A percentile compares a stretch with the other conserved stretches of the same genome.
phyloP scores from a whole-genome alignment of 108 stramenopile genomes.

The Epithemia pelagica region DNA sequence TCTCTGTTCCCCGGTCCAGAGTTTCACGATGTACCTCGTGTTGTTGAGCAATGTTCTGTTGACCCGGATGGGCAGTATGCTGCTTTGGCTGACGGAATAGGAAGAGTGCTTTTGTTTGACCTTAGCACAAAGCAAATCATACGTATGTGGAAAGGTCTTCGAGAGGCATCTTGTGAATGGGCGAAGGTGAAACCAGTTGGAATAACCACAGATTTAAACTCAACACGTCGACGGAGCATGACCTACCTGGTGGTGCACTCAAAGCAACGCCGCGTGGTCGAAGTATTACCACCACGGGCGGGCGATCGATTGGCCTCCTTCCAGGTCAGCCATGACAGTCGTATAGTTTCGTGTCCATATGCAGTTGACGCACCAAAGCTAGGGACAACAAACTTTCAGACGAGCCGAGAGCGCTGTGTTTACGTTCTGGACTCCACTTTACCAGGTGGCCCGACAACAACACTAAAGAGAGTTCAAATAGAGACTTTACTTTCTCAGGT shows the following conservation, averaged over 20 bases:
- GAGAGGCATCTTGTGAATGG: conserved; percentile 64
- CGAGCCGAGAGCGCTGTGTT: not conserved
- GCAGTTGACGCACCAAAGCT: conserved; percentile 3
- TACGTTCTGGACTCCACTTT: not conserved
- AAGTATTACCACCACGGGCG: conserved; percentile 55
- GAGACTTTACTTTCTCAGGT: not conserved
- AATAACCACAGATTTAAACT: not conserved
- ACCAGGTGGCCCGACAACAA: not conserved
- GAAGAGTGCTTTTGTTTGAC: conserved; percentile 66
- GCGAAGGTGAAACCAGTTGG: conserved; percentile 22
- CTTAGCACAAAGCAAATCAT: conserved; percentile 67
- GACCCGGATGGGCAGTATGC: conserved; percentile 66
- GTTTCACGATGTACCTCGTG: conserved; percentile 67
- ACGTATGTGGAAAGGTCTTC: conserved; percentile 81
- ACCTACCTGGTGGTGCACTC: conserved; percentile 68
- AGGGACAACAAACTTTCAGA: not conserved
- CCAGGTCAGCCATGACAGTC: conserved; percentile 38
- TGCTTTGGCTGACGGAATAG: conserved; percentile 65
- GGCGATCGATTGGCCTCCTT: conserved; percentile 46
- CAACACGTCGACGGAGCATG: not conserved
- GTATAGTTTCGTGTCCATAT: conserved; percentile 21
- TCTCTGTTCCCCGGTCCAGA: conserved; percentile 33
- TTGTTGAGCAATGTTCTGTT: conserved; percentile 47
- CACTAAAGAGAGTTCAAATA: not conserved
- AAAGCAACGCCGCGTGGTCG: conserved; percentile 53